Conservation (phyloP, 1,284 basidiomycete species). For the Dichomitus squalens region DNA sequence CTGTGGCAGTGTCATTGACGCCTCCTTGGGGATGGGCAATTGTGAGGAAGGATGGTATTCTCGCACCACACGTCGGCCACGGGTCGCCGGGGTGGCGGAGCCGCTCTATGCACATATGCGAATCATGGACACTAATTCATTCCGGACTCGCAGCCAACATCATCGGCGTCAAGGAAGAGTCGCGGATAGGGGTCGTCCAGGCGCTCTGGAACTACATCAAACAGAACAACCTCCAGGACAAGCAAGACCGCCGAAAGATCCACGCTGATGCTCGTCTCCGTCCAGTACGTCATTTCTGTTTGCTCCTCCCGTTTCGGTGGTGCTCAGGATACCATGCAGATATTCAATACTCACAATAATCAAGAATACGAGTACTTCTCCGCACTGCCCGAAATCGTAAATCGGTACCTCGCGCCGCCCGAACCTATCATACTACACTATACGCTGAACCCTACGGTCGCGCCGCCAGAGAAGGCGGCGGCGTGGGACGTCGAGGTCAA, state of each 20-base stretch:
- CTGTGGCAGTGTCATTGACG: too few species aligned
- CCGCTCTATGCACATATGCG: too few species aligned
- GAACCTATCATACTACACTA: slow-evolving; percentile 90
- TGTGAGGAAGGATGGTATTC: too few species aligned
- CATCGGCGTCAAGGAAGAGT: slow-evolving; percentile 86
- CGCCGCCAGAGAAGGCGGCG: slow-evolving; percentile 62
- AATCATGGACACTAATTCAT: not conserved
- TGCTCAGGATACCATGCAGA: slow-evolving; percentile 41
- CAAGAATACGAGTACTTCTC: slow-evolving; percentile 70
- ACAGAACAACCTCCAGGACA: slow-evolving; percentile 85
- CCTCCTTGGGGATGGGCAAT: too few species aligned
- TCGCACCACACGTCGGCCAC: too few species aligned
- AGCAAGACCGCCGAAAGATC: slow-evolving; percentile 82
- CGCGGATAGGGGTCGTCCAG: slow-evolving; percentile 80
- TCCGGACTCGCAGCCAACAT: slow-evolving; percentile 47
- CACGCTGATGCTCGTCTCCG: slow-evolving; percentile 75
- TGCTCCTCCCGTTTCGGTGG: not conserved
- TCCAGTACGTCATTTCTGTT: slow-evolving; percentile 44
- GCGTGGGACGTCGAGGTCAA: slow-evolving; percentile 92
- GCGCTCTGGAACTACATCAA: slow-evolving; percentile 95
- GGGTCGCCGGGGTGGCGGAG: too few species aligned
- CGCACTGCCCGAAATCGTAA: slow-evolving; percentile 86
- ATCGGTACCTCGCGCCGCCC: slow-evolving; percentile 76
- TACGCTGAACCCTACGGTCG: slow-evolving; percentile 58
- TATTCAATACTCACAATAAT: slow-evolving; percentile 72